phyloP scores from a whole-genome alignment of 805 yeast species.

The Candida boidinii region DNA sequence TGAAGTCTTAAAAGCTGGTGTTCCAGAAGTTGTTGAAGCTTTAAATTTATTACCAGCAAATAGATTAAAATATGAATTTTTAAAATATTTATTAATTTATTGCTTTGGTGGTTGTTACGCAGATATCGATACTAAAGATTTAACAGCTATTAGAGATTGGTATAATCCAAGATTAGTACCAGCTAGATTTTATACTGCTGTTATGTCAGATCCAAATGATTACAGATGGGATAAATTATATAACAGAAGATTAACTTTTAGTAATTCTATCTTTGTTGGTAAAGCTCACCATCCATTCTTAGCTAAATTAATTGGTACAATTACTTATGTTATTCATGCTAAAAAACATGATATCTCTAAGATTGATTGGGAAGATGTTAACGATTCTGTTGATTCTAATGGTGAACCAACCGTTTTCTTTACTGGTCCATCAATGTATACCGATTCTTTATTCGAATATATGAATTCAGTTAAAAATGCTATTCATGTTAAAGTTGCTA shows the following conservation, averaged over 20 bases:
- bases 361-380: constrained; percentile 22
- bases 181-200: constrained; percentile 20
- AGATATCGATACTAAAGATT: constrained; percentile 45
- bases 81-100: constrained; percentile 39
- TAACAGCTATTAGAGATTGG: constrained; percentile 30
- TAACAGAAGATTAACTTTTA: constrained; percentile 23
- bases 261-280: constrained; percentile 19
- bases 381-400: constrained; percentile 22
- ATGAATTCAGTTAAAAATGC: constrained; percentile 19
- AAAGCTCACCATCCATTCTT: constrained; percentile 26
- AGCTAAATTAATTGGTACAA: constrained; percentile 23
- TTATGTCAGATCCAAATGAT: constrained; percentile 22
- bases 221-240: constrained; percentile 22
- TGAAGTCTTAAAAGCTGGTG: constrained; percentile 18
- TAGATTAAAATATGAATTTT: constrained; percentile 40
- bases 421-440: constrained; percentile 26
- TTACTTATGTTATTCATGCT: constrained; percentile 19
- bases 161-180: constrained; percentile 15
- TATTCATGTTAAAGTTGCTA: constrained; percentile 20
- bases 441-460: constrained; percentile 25
- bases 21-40: constrained; percentile 46
- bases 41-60: constrained; percentile 42
- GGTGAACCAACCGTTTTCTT: constrained; percentile 26
- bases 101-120: constrained; percentile 48
- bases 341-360: constrained; percentile 13